Evolutionary conservation across 1,139 yeast species (phyloP).

Genomic region (Spathaspora sp.): DNA sequence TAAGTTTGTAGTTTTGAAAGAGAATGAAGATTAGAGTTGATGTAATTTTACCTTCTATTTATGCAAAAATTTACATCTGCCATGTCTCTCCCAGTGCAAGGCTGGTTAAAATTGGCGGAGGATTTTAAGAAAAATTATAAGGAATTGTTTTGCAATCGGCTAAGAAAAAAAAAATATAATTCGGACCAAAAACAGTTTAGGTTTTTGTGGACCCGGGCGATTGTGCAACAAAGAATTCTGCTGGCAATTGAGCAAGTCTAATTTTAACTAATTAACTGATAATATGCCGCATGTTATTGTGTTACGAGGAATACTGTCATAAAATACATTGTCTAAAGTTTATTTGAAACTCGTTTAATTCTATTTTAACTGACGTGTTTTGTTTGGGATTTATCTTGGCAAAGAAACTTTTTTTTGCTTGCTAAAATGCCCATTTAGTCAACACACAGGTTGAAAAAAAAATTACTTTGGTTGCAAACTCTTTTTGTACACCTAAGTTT

Average conservation of each 20-base stretch:
- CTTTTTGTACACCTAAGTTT: neutral
- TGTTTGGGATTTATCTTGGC: neutral
- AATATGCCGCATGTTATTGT: too few species aligned
- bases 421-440: neutral
- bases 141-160: neutral
- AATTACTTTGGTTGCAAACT: neutral
- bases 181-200: too few species aligned
- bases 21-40: neutral
- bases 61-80: neutral
- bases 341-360: neutral
- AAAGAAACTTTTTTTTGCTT: neutral
- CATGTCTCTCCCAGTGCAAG: neutral
- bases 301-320: neutral
- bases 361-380: neutral
- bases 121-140: neutral
- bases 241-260: too few species aligned
- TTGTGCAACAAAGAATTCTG: too few species aligned
- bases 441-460: neutral
- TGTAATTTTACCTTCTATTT: neutral
- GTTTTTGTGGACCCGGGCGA: too few species aligned
- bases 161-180: neutral
- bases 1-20: neutral
- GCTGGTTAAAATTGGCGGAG: neutral
- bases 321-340: neutral
- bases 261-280: too few species aligned